These are phyloP conservation scores for Tolypocladium album DNA, from an alignment of 2,329 filamentous ascomycete species.

Conservation along the genomic window DNA sequence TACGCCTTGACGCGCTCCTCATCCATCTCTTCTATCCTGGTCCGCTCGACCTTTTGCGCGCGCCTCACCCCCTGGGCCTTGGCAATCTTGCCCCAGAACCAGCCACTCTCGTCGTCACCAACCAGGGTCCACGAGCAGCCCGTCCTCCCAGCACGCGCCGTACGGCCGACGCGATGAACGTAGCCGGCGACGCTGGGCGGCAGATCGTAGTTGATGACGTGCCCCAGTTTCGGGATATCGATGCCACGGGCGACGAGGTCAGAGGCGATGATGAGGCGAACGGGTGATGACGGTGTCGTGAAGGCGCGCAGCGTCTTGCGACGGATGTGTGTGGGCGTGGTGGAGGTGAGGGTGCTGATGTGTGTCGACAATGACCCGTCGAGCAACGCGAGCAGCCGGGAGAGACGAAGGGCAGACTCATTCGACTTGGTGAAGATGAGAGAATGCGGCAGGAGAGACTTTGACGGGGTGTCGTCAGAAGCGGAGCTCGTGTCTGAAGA, in stretches of 20 bases:
- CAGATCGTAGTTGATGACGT: conserved; percentile 91
- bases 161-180: conserved; percentile 85
- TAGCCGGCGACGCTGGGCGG: conserved; percentile 74
- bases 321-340: conserved; percentile 60
- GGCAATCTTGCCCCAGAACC: conserved; percentile 84
- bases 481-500: conserved; percentile 23
- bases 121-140: conserved; percentile 84
- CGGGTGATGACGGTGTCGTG: conserved; percentile 49
- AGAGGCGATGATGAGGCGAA: conserved; percentile 75
- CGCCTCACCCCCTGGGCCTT: conserved; percentile 39
- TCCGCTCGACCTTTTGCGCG: conserved; percentile 33
- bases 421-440: conserved; percentile 89
- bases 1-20: conserved; percentile 37
- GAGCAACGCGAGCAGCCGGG: conserved; percentile 63
- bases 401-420: conserved; percentile 77
- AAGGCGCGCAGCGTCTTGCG: conserved; percentile 60
- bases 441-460: conserved; percentile 30
- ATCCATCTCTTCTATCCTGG: conserved; percentile 34
- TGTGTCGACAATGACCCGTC: conserved; percentile 43
- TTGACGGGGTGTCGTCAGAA: conserved; percentile 13
- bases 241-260: conserved; percentile 90
- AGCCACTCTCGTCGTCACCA: conserved; percentile 69
- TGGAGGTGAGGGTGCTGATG: conserved; percentile 66
- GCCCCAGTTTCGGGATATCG: conserved; percentile 66
- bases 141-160: conserved; percentile 65